Percentiles rank a stretch among this genome's conserved stretches.
These are phyloP conservation scores for Teunomyces aglyptinius DNA, from an alignment of 805 yeast species.

Conservation along the genomic window DNA sequence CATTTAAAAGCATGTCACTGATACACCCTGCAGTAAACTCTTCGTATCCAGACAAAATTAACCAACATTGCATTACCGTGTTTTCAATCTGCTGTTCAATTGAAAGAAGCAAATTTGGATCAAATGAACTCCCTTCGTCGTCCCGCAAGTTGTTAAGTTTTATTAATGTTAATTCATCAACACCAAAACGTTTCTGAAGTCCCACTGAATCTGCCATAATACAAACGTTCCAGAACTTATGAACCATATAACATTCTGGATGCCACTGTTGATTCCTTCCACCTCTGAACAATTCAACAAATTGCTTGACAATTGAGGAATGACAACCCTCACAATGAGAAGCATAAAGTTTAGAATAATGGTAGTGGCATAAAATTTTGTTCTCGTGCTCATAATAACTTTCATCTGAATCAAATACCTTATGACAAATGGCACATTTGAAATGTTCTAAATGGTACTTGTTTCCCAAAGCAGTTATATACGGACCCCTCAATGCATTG, in stretches of 20 bases:
- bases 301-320: slow-evolving; percentile 88
- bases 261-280: slow-evolving; percentile 97
- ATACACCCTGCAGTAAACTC: slow-evolving; percentile 87
- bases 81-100: slow-evolving; percentile 65
- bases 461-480: slow-evolving; percentile 88
- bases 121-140: slow-evolving; percentile 21
- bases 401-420: slow-evolving; percentile 86
- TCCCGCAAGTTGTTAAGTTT: slow-evolving; percentile 7
- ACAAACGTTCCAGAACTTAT: slow-evolving; percentile 92
- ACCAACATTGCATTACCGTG: slow-evolving; percentile 71
- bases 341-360: slow-evolving; percentile 83
- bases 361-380: slow-evolving; percentile 84
- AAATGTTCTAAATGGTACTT: slow-evolving; percentile 95
- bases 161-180: slow-evolving; percentile 11
- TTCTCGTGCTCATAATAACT: slow-evolving; percentile 87
- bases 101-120: slow-evolving; percentile 48
- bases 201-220: slow-evolving; percentile 63
- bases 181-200: slow-evolving; percentile 20
- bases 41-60: slow-evolving; percentile 81
- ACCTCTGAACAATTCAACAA: slow-evolving; percentile 87
- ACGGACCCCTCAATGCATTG: slow-evolving; percentile 84
- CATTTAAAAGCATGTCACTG: slow-evolving; percentile 84
- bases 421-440: slow-evolving; percentile 82
- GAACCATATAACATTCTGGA: slow-evolving; percentile 98
- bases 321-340: slow-evolving; percentile 92